Base-by-base conservation (phyloP, 192 early-diverging fungal genomes). In the Gamsiella multidivaricata region DNA sequence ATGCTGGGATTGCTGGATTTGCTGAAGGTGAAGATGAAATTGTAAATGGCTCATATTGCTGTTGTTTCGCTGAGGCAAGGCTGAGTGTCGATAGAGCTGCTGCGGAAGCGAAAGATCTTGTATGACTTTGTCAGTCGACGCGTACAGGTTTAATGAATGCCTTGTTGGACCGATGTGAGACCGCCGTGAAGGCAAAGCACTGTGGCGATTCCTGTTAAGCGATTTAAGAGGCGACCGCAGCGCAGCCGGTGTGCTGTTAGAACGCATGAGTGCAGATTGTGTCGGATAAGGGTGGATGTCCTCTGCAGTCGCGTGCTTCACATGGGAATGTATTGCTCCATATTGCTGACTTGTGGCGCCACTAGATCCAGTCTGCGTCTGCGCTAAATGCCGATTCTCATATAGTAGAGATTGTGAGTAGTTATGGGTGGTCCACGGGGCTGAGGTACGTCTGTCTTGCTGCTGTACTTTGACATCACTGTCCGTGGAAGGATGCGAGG, bases 91-190 rank as follows among this genome's bases (percentile, higher is more conserved):
- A 32, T 75, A 75, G 7, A 75, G 55, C 26, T 75, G 64, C 41
- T 75, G 72, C 22, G 72, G 72, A 4, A 75, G 58, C 0, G 72
- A 75, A 6, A 75, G 43, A 47, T 75, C 72, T 36, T 75, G 72
- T 18, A 75, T 75, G n/a, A 75, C 57, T 25, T 75, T 75, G 52
- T 67, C 72, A 9, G 72, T 75, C 17, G 72, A 75, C 3, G 72
- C 72, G 12, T 75, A 75, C 2, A 75, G 34, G n/a, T 75, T 75
- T 28, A 75, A 20, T 14, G 72, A 75, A 11, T 75, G 72, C 22
- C 72, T 55, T 1, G 64, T 60, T 12, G 55, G 50, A 0, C 23
- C 51, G 14, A 57, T 36, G 22, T 70, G 67, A 26, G 67, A 70
- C 33, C 72, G 55, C 10, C 72, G 64, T 18, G 64, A 67, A 0